Evolutionary conservation across 1,139 yeast genomes (phyloP).

Genomic region (Starmera stellimalicola): DNA sequence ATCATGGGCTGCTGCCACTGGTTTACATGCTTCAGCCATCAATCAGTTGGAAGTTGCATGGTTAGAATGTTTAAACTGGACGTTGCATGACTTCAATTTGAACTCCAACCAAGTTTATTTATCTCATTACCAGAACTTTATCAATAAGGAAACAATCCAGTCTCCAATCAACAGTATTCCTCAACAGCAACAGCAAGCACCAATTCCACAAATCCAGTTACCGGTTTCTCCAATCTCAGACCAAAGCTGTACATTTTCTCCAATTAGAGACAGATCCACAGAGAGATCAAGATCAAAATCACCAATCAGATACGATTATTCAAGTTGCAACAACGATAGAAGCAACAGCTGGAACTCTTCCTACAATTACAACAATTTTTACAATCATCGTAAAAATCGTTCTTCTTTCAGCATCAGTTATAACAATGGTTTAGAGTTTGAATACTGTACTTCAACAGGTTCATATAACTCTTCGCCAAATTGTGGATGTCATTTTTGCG

Average conservation of each 20-base stretch:
- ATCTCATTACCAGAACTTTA: constrained; percentile 15
- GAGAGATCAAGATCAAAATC: constrained; percentile 3
- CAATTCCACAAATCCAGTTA: constrained; percentile 1
- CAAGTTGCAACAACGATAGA: too few species aligned
- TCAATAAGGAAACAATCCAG: constrained; percentile 9
- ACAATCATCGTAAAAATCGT: neutral
- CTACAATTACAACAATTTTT: neutral
- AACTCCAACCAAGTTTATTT: constrained; percentile 14
- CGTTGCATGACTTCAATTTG: constrained; percentile 19
- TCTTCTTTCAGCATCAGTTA: neutral
- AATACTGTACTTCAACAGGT: constrained; percentile 17
- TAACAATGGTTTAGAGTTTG: constrained; percentile 8
- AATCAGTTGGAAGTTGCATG: constrained; percentile 67
- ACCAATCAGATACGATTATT: constrained; percentile 1
- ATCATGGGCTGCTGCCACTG: constrained; percentile 95
- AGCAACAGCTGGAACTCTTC: neutral
- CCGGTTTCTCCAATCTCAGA: constrained; percentile 14
- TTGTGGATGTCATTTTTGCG: constrained; percentile 17
- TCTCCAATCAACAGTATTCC: constrained; percentile 10
- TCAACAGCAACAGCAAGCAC: constrained; percentile 7
- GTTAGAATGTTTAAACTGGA: constrained; percentile 38
- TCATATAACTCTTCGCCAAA: constrained; percentile 12
- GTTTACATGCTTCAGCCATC: constrained; percentile 50
- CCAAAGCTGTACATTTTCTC: constrained; percentile 11
- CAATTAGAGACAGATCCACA: constrained; percentile 8